Conservation (phyloP, 2,329 filamentous ascomycete species). For the Curvularia sp. region DNA sequence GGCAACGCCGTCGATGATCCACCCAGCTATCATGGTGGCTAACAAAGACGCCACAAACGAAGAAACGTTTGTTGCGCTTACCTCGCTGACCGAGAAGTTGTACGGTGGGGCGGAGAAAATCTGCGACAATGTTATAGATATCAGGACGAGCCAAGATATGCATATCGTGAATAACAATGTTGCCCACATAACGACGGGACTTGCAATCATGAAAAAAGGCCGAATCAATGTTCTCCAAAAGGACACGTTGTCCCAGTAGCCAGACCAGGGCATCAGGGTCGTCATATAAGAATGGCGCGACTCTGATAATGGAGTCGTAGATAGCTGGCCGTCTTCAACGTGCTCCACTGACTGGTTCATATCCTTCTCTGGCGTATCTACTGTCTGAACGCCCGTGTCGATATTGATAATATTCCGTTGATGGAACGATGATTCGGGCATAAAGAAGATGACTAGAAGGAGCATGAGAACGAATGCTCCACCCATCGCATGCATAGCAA, state of each 20-base stretch:
- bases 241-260: conserved; percentile 32
- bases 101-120: conserved; percentile 38
- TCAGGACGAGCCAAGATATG: conserved; percentile 40
- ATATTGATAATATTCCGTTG: conserved; percentile 27
- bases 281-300: conserved; percentile 16
- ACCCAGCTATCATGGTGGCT: conserved; percentile 28
- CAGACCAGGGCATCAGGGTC: conserved; percentile 25
- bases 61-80: conserved; percentile 35
- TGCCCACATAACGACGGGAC: conserved; percentile 35
- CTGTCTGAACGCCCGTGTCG: conserved; percentile 23
- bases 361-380: conserved; percentile 17
- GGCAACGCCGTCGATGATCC: conserved; percentile 32
- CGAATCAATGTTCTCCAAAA: conserved; percentile 33
- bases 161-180: conserved; percentile 36
- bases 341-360: conserved; percentile 22
- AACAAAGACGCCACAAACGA: conserved; percentile 35
- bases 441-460: conserved; percentile 34
- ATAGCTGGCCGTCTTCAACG: conserved; percentile 15
- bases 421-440: conserved; percentile 33
- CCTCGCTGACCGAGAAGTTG: conserved; percentile 33
- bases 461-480: conserved; percentile 33
- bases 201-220: conserved; percentile 27
- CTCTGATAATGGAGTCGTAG: conserved; percentile 6
- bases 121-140: conserved; percentile 37
- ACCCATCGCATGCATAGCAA: conserved; percentile 35